Conservation (phyloP, 352 stramenopile species). For the Phytophthora aleatoria region DNA sequence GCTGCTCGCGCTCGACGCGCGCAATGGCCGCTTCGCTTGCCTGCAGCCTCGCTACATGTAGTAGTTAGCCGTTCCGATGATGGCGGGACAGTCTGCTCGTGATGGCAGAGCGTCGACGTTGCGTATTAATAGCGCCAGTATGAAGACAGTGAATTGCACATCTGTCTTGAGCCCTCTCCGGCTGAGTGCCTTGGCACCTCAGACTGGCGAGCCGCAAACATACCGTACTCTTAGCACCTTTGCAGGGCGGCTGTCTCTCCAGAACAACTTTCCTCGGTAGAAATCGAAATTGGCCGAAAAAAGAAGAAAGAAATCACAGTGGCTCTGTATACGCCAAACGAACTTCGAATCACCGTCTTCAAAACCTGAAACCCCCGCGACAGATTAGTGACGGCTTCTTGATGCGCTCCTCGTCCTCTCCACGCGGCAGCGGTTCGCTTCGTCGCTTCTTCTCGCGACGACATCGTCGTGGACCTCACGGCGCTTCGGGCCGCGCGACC, state of each 20-base stretch:
- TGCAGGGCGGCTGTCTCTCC: not conserved
- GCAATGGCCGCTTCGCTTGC: not conserved
- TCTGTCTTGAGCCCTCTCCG: not conserved
- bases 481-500: slow-evolving; percentile 1
- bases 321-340: slow-evolving; percentile 1
- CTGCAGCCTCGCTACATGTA: too few species aligned
- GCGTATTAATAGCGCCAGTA: not conserved
- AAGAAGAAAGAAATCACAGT: slow-evolving; percentile 16
- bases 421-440: slow-evolving; percentile 18
- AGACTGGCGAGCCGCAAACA: not conserved
- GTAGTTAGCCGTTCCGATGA: too few species aligned
- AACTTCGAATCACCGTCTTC: slow-evolving; percentile 20
- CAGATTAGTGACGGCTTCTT: not conserved
- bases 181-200: not conserved
- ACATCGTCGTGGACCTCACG: slow-evolving; percentile 7
- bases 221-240: too few species aligned
- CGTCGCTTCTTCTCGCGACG: slow-evolving; percentile 39
- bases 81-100: too few species aligned
- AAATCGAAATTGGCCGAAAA: slow-evolving; percentile 17
- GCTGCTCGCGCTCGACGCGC: not conserved
- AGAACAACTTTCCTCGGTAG: not conserved
- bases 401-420: slow-evolving; percentile 29
- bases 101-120: not conserved
- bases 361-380: slow-evolving; percentile 14
- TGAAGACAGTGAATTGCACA: slow-evolving; percentile 2